Base-by-base conservation (phyloP, 331 rosid species). In the Pyrus hybrid region DNA sequence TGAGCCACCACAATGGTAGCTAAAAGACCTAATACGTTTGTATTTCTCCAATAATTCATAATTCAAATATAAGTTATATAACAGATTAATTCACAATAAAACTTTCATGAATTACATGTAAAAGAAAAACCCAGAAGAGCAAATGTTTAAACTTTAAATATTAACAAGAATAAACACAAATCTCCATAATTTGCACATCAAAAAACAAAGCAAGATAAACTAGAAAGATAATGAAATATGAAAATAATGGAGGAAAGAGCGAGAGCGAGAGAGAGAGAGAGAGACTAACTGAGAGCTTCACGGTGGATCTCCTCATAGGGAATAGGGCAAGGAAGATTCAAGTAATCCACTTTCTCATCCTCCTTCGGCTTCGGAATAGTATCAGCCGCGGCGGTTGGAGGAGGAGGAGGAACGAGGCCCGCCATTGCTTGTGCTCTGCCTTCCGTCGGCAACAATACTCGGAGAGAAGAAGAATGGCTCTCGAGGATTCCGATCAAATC, bases 251-350 rank as follows among this genome's bases (percentile, higher is more conserved):
- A 45, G 22, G 28, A 13, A 45, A 22, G 28, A 13, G 12, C 43
- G 43, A 21, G 6, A 21, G 29, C 13, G 3, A 7, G 14, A 41
- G 8, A 22, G 57, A 7, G 33, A 41, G 54, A 54, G 43, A 79
- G 77, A 54, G 43, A 85, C 88, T 67, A 18, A 92, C 99, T 90
- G 89, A 90, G 84, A 68, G 99, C 93, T 92, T 95, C 99, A 43
- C 97, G 99, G 77, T 89, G 95, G 85, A 95, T 88, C 83, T 95
- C 99, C 63, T 95, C 99, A 67, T 86, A 95, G 71, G 99, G 91
- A 71, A 92, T 88, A 53, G 99, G 99, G 58, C 97, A 92, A 18
- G 97, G 96, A 41, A 92, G 99, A 68, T 95, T 80, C 80, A 83
- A 35, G 86, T 88, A 95, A 84, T 95, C 97, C 17, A 84, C 90